A percentile compares a stretch with the other conserved stretches of the same genome.
Conservation (phyloP, 441 rosid genomes). For the Brassica hybrid region DNA sequence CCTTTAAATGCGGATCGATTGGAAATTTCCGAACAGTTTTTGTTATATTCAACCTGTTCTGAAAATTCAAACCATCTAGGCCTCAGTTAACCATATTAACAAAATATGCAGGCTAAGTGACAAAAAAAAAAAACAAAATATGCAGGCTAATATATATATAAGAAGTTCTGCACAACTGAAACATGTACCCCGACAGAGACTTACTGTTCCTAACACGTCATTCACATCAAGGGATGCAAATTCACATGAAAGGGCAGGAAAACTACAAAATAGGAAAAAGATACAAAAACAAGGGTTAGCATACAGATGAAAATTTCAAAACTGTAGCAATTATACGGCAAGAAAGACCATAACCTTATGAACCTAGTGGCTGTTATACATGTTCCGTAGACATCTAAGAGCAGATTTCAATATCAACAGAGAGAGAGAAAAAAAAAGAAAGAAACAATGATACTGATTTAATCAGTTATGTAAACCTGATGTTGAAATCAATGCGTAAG, state of each 20-base stretch:
- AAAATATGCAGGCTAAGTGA: no score
- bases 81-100: slow-evolving; percentile 1
- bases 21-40: slow-evolving; percentile 93
- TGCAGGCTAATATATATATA: no score
- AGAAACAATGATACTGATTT: not conserved
- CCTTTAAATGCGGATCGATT: slow-evolving; percentile 76
- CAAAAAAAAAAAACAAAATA: no score
- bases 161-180: no score
- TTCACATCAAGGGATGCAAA: slow-evolving; percentile 95
- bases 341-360: not conserved
- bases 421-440: not conserved
- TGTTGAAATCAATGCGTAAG: slow-evolving; percentile 90
- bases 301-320: not conserved
- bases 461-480: no score
- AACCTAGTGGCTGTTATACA: not conserved
- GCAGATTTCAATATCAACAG: not conserved
- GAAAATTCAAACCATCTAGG: slow-evolving; percentile 50
- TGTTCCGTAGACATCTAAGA: no score
- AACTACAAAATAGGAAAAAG: slow-evolving; percentile 57
- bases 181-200: slow-evolving; percentile 43
- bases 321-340: not conserved
- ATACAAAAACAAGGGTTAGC: slow-evolving; percentile 11
- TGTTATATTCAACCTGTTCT: slow-evolving; percentile 98
- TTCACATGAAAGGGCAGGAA: slow-evolving; percentile 98
- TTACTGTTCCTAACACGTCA: slow-evolving; percentile 97